Evolutionary conservation across 2,329 filamentous ascomycete species (phyloP).

Genomic region (Diaporthe helianthi): DNA sequence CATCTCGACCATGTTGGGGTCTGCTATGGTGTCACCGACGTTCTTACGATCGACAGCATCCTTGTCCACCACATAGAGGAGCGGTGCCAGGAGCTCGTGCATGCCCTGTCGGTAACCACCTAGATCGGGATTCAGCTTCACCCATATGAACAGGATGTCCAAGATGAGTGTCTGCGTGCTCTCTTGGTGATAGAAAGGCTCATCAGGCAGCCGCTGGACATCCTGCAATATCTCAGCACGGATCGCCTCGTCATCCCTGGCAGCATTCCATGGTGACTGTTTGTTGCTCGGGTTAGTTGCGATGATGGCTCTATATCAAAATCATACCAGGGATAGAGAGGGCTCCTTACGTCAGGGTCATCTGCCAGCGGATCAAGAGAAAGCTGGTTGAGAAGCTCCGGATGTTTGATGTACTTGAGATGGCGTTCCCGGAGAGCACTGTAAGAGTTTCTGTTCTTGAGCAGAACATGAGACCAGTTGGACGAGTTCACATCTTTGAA

Average conservation of each 20-base stretch:
- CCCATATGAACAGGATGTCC: constrained; percentile 92
- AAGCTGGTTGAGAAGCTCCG: constrained; percentile 75
- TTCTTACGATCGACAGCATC: constrained; percentile 72
- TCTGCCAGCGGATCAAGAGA: constrained; percentile 85
- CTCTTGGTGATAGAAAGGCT: constrained; percentile 84
- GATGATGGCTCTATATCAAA: background rate
- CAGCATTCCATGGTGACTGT: constrained; percentile 90
- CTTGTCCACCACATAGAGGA: constrained; percentile 82
- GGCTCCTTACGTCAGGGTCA: constrained; percentile 62
- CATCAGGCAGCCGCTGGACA: constrained; percentile 91
- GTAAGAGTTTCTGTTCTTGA: constrained; percentile 77
- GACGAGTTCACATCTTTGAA: constrained; percentile 71
- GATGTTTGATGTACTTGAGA: constrained; percentile 82
- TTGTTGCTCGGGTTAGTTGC: constrained; percentile 51
- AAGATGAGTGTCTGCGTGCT: constrained; percentile 81
- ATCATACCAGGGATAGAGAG: background rate
- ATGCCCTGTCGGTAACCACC: constrained; percentile 97
- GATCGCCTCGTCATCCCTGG: constrained; percentile 82
- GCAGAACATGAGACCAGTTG: constrained; percentile 73
- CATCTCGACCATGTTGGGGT: constrained; percentile 66
- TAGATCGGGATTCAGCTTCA: constrained; percentile 85
- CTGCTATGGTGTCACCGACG: constrained; percentile 46
- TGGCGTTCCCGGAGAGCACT: constrained; percentile 74
- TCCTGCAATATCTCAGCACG: constrained; percentile 93
- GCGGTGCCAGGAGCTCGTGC: constrained; percentile 92